Percentiles rank a stretch among this genome's conserved stretches.
These are phyloP conservation scores for Quercus lobata DNA, from an alignment of 331 rosid species.

Conservation along the genomic window DNA sequence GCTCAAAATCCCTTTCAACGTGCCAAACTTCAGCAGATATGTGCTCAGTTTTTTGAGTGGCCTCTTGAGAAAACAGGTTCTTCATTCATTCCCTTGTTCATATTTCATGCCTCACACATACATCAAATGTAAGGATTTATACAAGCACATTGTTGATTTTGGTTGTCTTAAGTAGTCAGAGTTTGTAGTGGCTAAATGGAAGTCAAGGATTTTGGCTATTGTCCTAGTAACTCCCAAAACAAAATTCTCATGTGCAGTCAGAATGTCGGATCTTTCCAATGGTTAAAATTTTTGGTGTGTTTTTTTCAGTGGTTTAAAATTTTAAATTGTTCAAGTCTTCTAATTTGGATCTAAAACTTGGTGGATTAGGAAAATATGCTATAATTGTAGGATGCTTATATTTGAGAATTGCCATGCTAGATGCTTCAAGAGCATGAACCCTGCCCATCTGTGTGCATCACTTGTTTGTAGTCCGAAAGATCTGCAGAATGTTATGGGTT, in stretches of 20 bases:
- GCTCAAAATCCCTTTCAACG: constrained; percentile 63
- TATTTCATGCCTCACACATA: background rate
- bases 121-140: background rate
- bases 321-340: background rate
- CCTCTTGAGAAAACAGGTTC: constrained; percentile 73
- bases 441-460: background rate
- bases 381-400: background rate
- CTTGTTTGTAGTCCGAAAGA: background rate
- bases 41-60: constrained; percentile 63
- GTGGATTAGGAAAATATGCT: background rate
- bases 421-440: background rate
- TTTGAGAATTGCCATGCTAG: background rate
- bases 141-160: background rate
- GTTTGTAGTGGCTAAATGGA: background rate
- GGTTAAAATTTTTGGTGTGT: background rate
- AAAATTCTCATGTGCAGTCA: background rate
- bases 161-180: background rate
- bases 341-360: background rate
- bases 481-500: background rate
- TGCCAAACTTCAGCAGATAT: constrained; percentile 50
- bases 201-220: background rate
- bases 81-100: constrained; percentile 17
- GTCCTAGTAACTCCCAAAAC: background rate
- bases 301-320: background rate
- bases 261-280: background rate